phyloP scores from a whole-genome alignment of 2,329 filamentous ascomycete species.

The Aspergillus candidus region DNA sequence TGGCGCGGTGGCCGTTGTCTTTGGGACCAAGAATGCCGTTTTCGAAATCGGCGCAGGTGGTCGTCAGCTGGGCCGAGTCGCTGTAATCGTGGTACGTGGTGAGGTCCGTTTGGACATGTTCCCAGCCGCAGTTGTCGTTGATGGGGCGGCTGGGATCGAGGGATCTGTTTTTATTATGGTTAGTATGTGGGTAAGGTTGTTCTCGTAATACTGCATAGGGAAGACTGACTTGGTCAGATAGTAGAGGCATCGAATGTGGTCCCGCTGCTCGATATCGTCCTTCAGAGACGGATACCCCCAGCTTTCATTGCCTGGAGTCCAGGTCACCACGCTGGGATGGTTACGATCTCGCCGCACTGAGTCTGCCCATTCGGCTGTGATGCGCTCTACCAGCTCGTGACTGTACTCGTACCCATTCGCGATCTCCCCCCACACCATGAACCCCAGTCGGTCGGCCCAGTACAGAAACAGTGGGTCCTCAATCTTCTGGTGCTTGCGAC shows the following conservation, averaged over 20 bases:
- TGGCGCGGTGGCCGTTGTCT: slow-evolving; percentile 38
- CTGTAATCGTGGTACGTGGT: slow-evolving; percentile 64
- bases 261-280: slow-evolving; percentile 52
- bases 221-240: slow-evolving; percentile 53
- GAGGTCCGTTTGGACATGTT: slow-evolving; percentile 59
- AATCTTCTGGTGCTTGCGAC: slow-evolving; percentile 63
- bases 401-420: slow-evolving; percentile 60
- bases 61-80: slow-evolving; percentile 51
- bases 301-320: slow-evolving; percentile 60
- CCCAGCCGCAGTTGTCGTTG: slow-evolving; percentile 69
- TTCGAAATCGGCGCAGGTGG: slow-evolving; percentile 50
- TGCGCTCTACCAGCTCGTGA: slow-evolving; percentile 52
- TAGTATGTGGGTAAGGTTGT: too few relatives aligned
- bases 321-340: slow-evolving; percentile 58
- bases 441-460: slow-evolving; percentile 59
- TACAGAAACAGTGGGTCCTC: slow-evolving; percentile 62
- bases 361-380: slow-evolving; percentile 60
- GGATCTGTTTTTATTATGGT: slow-evolving; percentile 25
- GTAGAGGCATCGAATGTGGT: slow-evolving; percentile 60
- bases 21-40: slow-evolving; percentile 49
- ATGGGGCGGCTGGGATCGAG: slow-evolving; percentile 59
- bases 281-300: slow-evolving; percentile 60
- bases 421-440: slow-evolving; percentile 67
- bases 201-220: neutral
- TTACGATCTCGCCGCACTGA: slow-evolving; percentile 60